These are phyloP conservation scores for Xylaria venustula DNA, from an alignment of 495 filamentous ascomycete genomes.

Conservation along the genomic window DNA sequence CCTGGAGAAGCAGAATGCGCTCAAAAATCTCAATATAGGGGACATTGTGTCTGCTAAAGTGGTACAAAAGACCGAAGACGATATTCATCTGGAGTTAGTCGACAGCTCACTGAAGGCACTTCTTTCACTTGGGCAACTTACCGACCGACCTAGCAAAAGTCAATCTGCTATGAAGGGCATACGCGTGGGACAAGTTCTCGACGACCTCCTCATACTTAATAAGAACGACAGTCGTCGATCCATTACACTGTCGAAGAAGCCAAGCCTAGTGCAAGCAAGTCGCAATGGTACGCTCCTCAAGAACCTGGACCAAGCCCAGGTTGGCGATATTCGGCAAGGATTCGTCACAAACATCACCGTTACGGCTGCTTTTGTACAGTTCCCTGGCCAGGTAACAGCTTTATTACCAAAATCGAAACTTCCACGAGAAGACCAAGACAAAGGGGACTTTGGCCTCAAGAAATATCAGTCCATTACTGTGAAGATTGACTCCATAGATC, in stretches of 20 bases:
- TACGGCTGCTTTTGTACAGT: slow-evolving; percentile 79
- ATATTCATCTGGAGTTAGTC: slow-evolving; percentile 72
- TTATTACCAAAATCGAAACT: slow-evolving; percentile 75
- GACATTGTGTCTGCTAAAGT: slow-evolving; percentile 73
- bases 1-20: slow-evolving; percentile 68
- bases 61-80: slow-evolving; percentile 79
- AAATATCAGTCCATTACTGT: slow-evolving; percentile 69
- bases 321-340: slow-evolving; percentile 69
- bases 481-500: slow-evolving; percentile 69
- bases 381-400: slow-evolving; percentile 72
- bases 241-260: slow-evolving; percentile 74
- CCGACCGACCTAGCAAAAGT: slow-evolving; percentile 76
- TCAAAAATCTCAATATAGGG: slow-evolving; percentile 69
- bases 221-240: slow-evolving; percentile 71
- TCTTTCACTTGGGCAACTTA: slow-evolving; percentile 72
- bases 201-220: slow-evolving; percentile 78
- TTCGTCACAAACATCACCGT: slow-evolving; percentile 79
- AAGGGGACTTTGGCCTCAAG: slow-evolving; percentile 72
- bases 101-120: slow-evolving; percentile 70
- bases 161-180: slow-evolving; percentile 72
- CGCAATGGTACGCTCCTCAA: slow-evolving; percentile 63
- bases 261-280: slow-evolving; percentile 73
- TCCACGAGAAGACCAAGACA: slow-evolving; percentile 59
- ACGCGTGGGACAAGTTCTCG: slow-evolving; percentile 74
- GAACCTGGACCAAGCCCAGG: slow-evolving; percentile 64